A percentile compares a stretch with the other conserved stretches of the same genome.
Evolutionary conservation across 495 filamentous ascomycete species (phyloP).

Genomic region (Xylaria grammica): DNA sequence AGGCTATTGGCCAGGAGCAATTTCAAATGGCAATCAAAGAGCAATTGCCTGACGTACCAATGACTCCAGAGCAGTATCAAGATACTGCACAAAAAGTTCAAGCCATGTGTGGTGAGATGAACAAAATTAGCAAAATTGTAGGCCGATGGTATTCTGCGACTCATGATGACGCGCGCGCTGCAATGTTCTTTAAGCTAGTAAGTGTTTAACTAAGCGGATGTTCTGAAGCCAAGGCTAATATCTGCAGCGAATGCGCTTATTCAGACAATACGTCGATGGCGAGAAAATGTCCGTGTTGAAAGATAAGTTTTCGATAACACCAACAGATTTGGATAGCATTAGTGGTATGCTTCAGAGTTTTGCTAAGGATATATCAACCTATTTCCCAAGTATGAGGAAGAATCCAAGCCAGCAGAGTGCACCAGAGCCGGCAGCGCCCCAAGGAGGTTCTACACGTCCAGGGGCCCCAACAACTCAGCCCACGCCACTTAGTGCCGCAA

Average conservation of each 20-base stretch:
- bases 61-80: slow-evolving; percentile 44
- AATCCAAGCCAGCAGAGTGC: slow-evolving; percentile 27
- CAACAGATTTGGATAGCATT: slow-evolving; percentile 58
- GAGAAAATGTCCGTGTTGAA: slow-evolving; percentile 56
- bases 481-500: slow-evolving; percentile 65
- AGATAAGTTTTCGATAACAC: slow-evolving; percentile 63
- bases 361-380: slow-evolving; percentile 34
- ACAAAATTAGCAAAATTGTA: slow-evolving; percentile 43
- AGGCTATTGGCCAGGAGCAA: slow-evolving; percentile 39
- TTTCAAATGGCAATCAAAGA: slow-evolving; percentile 33
- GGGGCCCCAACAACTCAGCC: slow-evolving; percentile 40
- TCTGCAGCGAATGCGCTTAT: slow-evolving; percentile 59
- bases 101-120: slow-evolving; percentile 35
- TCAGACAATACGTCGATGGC: slow-evolving; percentile 62
- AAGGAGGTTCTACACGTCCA: slow-evolving; percentile 26
- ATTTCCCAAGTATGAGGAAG: slow-evolving; percentile 27
- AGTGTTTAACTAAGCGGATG: slow-evolving; percentile 30
- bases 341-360: slow-evolving; percentile 52
- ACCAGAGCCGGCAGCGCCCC: slow-evolving; percentile 27
- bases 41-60: slow-evolving; percentile 41
- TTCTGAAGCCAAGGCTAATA: slow-evolving; percentile 23
- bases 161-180: slow-evolving; percentile 49
- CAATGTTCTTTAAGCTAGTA: slow-evolving; percentile 53
- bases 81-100: slow-evolving; percentile 41
- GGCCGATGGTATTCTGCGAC: slow-evolving; percentile 48